Percentiles rank a stretch among this genome's conserved stretches.
Evolutionary conservation across 208 protist genomes (phyloP).

Genomic region (Naegleria fowleri): DNA sequence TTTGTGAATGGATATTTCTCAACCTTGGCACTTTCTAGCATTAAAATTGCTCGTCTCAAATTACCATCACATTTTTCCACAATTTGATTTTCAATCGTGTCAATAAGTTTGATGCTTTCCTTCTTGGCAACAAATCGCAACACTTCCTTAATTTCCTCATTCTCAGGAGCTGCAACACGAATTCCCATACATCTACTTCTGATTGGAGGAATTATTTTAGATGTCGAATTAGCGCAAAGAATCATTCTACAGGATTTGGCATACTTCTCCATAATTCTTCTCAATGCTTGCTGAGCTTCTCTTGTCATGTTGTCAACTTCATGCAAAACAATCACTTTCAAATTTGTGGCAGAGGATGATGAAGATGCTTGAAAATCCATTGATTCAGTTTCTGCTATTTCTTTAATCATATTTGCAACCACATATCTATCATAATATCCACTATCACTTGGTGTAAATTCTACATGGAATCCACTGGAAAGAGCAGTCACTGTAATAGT

Average conservation of each 20-base stretch:
- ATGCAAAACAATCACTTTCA: slow-evolving; percentile 94
- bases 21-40: slow-evolving; percentile 86
- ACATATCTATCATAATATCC: slow-evolving; percentile 91
- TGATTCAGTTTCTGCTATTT: slow-evolving; percentile 90
- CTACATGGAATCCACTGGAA: slow-evolving; percentile 94
- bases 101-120: slow-evolving; percentile 52
- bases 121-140: slow-evolving; percentile 44
- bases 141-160: slow-evolving; percentile 66
- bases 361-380: slow-evolving; percentile 50
- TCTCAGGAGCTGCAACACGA: slow-evolving; percentile 84
- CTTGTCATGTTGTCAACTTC: slow-evolving; percentile 92
- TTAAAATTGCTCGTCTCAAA: slow-evolving; percentile 88
- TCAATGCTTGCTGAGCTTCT: slow-evolving; percentile 96
- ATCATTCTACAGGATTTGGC: slow-evolving; percentile 92
- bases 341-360: slow-evolving; percentile 36
- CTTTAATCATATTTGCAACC: slow-evolving; percentile 96
- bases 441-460: slow-evolving; percentile 96
- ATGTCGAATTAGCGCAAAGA: slow-evolving; percentile 83
- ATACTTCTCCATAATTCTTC: slow-evolving; percentile 99
- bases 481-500: slow-evolving; percentile 91
- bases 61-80: slow-evolving; percentile 76
- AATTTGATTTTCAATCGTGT: slow-evolving; percentile 61
- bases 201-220: slow-evolving; percentile 92
- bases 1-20: slow-evolving; percentile 68
- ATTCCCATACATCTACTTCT: slow-evolving; percentile 93